phyloP scores from a whole-genome alignment of 2,329 filamentous ascomycete species.

The Alternaria gansuensis region DNA sequence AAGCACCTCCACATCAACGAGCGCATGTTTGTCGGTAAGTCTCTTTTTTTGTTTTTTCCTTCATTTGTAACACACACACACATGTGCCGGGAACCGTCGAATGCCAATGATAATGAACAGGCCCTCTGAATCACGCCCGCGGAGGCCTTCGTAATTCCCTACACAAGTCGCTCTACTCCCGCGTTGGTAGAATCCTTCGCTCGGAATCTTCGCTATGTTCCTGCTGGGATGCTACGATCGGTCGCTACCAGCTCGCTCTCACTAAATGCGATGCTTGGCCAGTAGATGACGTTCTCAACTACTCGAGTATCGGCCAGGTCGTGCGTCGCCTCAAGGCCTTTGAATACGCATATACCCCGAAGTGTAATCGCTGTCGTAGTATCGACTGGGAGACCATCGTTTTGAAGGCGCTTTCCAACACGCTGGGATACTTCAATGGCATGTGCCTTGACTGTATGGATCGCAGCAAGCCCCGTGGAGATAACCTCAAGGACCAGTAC shows the following conservation, averaged over 20 bases:
- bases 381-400: constrained; percentile 22
- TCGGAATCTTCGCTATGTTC: constrained; percentile 17
- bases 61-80: background rate
- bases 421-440: constrained; percentile 39
- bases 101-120: constrained; percentile 14
- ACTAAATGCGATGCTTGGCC: constrained; percentile 27
- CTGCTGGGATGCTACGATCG: constrained; percentile 27
- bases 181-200: constrained; percentile 22
- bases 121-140: constrained; percentile 34
- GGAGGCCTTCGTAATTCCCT: constrained; percentile 28
- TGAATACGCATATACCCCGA: constrained; percentile 18
- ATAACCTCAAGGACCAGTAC: constrained; percentile 31
- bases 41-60: background rate
- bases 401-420: constrained; percentile 10
- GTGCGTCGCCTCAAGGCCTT: constrained; percentile 24
- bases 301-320: constrained; percentile 22
- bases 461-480: constrained; percentile 19
- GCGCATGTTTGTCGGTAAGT: constrained; percentile 33
- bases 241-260: constrained; percentile 27
- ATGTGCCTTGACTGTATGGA: constrained; percentile 48
- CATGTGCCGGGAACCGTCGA: background rate
- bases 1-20: constrained; percentile 24
- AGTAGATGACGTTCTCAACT: constrained; percentile 27
- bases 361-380: constrained; percentile 21
- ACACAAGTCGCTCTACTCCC: constrained; percentile 26